phyloP scores from a whole-genome alignment of 306 rosid genomes.

The Alnus glutinosa region DNA sequence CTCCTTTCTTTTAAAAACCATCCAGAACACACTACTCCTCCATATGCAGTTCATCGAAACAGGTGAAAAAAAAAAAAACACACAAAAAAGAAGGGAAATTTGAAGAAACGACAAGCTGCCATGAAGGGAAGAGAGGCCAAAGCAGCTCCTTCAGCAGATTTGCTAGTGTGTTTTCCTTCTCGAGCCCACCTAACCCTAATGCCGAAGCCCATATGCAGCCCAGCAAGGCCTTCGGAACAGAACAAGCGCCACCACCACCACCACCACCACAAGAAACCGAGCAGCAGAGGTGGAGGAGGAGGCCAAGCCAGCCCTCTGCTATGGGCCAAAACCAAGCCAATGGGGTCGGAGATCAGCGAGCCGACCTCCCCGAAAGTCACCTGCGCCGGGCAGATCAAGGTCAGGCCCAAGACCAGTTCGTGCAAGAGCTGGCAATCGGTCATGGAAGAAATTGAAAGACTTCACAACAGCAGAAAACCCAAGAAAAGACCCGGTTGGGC shows the following conservation, averaged over 20 bases:
- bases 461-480: conserved; percentile 55
- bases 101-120: background rate
- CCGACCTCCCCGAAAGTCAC: conserved; percentile 96
- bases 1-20: conserved; percentile 52
- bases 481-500: conserved; percentile 60
- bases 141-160: conserved; percentile 64
- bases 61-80: background rate
- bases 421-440: conserved; percentile 89
- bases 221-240: conserved; percentile 58
- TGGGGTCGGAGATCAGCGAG: conserved; percentile 61
- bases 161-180: conserved; percentile 87
- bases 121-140: conserved; percentile 64
- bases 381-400: conserved; percentile 93
- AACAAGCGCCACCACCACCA: conserved; percentile 42
- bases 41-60: conserved; percentile 4
- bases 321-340: conserved; percentile 73
- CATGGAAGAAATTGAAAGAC: conserved; percentile 93
- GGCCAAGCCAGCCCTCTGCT: conserved; percentile 63
- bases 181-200: conserved; percentile 65
- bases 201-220: conserved; percentile 91
- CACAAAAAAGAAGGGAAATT: background rate
- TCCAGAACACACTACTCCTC: conserved; percentile 4
- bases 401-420: conserved; percentile 48
- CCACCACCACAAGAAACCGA: conserved; percentile 47
- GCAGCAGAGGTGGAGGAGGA: conserved; percentile 33